Base-by-base conservation (phyloP, 2,329 filamentous ascomycete genomes). In the Periconia macrospinosa region DNA sequence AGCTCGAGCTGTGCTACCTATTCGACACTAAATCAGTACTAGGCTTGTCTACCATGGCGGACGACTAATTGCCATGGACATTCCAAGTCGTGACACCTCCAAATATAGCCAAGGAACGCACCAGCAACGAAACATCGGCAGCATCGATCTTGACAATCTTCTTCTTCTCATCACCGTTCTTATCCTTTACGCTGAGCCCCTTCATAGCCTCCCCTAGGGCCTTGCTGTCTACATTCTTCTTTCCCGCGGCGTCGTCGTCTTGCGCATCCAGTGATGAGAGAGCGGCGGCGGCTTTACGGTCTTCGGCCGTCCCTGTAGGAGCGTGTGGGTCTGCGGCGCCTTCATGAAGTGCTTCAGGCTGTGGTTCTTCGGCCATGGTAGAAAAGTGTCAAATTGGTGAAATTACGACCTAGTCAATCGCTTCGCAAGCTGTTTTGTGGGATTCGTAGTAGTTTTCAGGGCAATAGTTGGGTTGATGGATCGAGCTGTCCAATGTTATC, bases 251-350 rank as follows among this genome's bases (percentile, higher is more conserved):
- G 30, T 82, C 79, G 45, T 80, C 79, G 51, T 78, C 77, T 53
- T 77, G 78, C 2, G 75, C 71, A 69, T 91, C 88, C 61, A 92
- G 85, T 56, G 82, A 83, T 45, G 87, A 88, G 55, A 92, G 83
- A 30, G 89, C 89, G 7, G 86, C 86, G 41, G 87, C 87, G 44
- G 88, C 87, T 75, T 91, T 91, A 74, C 88, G 86, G 76, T 91
- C 88, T 74, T 91, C 88, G 67, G 88, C 88, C 74, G 86, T 88
- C 40, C 72, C 68, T 6, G 77, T 75, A 17, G 78, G 69, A 5
- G 73, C 67, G 30, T 68, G 68, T 2, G 71, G 63, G 44, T 80
- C 77, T 30, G 82, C 80, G 54, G 83, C 83, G 68, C 86, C 86
- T 71, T 88, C 84, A 57, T 81, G 77, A 54, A 87, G 71, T 48